Percentiles rank a stretch among this genome's conserved stretches.
Evolutionary conservation across 176 grass and related monocot species (phyloP).

Genomic region (Lolium rigidum): DNA sequence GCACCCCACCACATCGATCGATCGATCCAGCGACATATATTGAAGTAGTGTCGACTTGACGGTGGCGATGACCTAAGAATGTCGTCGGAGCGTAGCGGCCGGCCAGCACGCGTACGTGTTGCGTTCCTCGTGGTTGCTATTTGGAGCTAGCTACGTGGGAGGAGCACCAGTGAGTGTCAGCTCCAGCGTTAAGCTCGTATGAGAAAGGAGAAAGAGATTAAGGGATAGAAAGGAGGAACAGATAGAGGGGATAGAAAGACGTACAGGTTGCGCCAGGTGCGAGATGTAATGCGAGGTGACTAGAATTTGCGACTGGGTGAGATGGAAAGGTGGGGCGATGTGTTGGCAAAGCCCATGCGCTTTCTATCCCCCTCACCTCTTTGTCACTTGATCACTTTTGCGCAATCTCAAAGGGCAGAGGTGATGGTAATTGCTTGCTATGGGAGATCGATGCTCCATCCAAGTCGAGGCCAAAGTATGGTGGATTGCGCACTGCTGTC

Average conservation of each 20-base stretch:
- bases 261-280: neutral
- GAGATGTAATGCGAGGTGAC: slow-evolving; percentile 41
- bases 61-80: slow-evolving; percentile 34
- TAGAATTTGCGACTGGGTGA: slow-evolving; percentile 42
- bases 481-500: too few species aligned
- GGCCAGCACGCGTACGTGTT: slow-evolving; percentile 8
- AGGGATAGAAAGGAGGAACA: neutral
- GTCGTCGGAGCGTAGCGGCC: neutral
- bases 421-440: neutral
- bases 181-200: neutral
- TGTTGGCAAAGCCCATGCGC: slow-evolving; percentile 21
- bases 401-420: neutral
- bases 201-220: neutral
- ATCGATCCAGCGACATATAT: neutral
- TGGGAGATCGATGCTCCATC: neutral
- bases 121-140: neutral
- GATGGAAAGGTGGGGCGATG: slow-evolving; percentile 26
- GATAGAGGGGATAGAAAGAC: slow-evolving; percentile 1
- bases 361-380: neutral
- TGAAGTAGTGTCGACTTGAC: slow-evolving; percentile 13
- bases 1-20: neutral
- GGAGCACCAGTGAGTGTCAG: neutral
- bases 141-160: neutral
- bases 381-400: neutral
- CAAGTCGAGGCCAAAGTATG: too few species aligned